Conservation (phyloP, 2,329 filamentous ascomycete genomes). For the Davidsoniella neocaledoniae region DNA sequence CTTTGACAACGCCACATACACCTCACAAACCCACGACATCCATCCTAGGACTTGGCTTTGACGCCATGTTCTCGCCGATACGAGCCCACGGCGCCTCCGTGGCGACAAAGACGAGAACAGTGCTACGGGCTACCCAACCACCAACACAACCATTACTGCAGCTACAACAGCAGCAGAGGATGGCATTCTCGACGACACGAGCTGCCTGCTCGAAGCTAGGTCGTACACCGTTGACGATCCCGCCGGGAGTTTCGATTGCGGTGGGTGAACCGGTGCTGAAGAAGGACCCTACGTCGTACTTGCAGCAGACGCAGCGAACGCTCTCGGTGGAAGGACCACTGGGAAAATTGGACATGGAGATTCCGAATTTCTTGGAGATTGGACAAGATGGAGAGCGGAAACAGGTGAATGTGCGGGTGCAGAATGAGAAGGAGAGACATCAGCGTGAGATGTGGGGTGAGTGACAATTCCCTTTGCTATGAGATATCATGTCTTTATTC, state of each 20-base stretch:
- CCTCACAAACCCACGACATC: no score
- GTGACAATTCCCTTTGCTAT: slow-evolving; percentile 14
- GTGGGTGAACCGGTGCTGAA: slow-evolving; percentile 44
- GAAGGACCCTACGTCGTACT: slow-evolving; percentile 40
- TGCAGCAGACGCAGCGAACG: slow-evolving; percentile 44
- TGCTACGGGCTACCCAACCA: neutral
- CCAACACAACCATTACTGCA: neutral
- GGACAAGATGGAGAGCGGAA: slow-evolving; percentile 45
- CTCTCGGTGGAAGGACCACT: slow-evolving; percentile 68
- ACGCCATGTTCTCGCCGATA: slow-evolving; percentile 5
- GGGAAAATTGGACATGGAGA: slow-evolving; percentile 57
- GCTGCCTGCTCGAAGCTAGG: slow-evolving; percentile 67
- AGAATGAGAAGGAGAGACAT: slow-evolving; percentile 49
- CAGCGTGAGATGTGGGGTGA: slow-evolving; percentile 95
- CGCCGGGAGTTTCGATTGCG: slow-evolving; percentile 64
- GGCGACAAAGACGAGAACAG: neutral
- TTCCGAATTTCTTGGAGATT: slow-evolving; percentile 66
- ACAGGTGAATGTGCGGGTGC: slow-evolving; percentile 52
- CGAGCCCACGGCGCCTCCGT: slow-evolving; percentile 2
- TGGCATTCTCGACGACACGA: slow-evolving; percentile 52
- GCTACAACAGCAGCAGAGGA: no score
- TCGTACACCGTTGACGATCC: slow-evolving; percentile 60
- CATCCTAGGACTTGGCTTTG: neutral
- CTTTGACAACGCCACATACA: neutral
- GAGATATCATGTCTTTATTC: neutral